A percentile compares a stretch with the other conserved stretches of the same genome.
Conservation (phyloP, 2,329 filamentous ascomycete genomes). For the Exophiala sp. region DNA sequence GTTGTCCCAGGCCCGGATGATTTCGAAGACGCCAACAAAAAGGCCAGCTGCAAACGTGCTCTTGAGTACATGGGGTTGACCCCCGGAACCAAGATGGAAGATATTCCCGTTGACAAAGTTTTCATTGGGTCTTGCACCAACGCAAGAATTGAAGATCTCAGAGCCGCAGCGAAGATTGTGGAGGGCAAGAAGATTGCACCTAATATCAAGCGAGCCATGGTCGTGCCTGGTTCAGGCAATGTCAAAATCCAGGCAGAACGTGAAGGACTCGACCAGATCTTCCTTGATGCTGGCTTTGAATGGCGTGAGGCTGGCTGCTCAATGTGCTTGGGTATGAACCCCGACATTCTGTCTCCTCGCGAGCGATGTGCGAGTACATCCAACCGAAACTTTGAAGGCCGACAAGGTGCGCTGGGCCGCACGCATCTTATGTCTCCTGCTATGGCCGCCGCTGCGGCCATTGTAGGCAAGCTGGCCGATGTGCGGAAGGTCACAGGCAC, state of each 20-base stretch:
- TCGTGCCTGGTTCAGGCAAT: slow-evolving; percentile 90
- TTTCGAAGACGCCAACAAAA: slow-evolving; percentile 73
- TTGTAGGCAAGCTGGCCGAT: slow-evolving; percentile 85
- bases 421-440: slow-evolving; percentile 96
- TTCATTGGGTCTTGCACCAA: slow-evolving; percentile 99
- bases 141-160: slow-evolving; percentile 89
- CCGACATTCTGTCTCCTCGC: slow-evolving; percentile 84
- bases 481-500: slow-evolving; percentile 70
- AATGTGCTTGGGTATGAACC: slow-evolving; percentile 99
- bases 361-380: slow-evolving; percentile 94
- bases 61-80: slow-evolving; percentile 95
- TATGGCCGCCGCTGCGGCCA: slow-evolving; percentile 87
- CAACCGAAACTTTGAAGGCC: slow-evolving; percentile 95
- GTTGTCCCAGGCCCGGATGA: slow-evolving; percentile 85
- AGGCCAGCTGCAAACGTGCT: slow-evolving; percentile 69
- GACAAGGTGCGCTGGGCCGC: slow-evolving; percentile 83
- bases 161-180: slow-evolving; percentile 77
- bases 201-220: slow-evolving; percentile 91
- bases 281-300: slow-evolving; percentile 86
- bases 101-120: slow-evolving; percentile 89
- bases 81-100: slow-evolving; percentile 80
- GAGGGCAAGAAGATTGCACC: slow-evolving; percentile 78
- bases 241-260: slow-evolving; percentile 87
- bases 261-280: slow-evolving; percentile 90
- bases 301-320: slow-evolving; percentile 98